phyloP scores from a whole-genome alignment of 1,284 basidiomycete species.

The Trametes polyzona region DNA sequence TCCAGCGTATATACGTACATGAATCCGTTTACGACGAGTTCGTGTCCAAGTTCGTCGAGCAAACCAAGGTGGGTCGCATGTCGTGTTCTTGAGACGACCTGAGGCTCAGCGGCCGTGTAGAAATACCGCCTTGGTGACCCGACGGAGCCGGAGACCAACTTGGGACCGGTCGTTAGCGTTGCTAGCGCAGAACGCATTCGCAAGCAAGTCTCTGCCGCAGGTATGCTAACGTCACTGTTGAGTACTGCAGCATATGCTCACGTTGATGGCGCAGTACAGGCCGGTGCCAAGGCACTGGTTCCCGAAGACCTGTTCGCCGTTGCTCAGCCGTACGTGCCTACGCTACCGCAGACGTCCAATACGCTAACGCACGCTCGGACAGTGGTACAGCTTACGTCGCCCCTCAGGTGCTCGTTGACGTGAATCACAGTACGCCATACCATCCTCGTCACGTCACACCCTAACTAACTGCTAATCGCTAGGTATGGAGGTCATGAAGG shows the following conservation, averaged over 20 bases:
- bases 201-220: conserved; percentile 84
- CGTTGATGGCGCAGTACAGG: conserved; percentile 52
- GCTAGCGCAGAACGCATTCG: conserved; percentile 84
- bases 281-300: conserved; percentile 82
- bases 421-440: conserved; percentile 76
- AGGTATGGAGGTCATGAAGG: conserved; percentile 92
- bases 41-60: conserved; percentile 73
- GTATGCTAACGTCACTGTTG: conserved; percentile 39
- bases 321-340: conserved; percentile 68
- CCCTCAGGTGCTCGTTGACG: conserved; percentile 87
- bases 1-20: conserved; percentile 91
- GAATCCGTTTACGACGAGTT: conserved; percentile 83
- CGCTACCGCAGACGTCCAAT: not conserved
- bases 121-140: conserved; percentile 88
- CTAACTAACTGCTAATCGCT: not conserved
- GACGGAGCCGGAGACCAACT: conserved; percentile 68
- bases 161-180: conserved; percentile 91
- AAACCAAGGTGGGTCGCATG: conserved; percentile 62
- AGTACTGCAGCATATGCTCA: not conserved
- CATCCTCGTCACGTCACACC: conserved; percentile 9
- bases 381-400: conserved; percentile 86
- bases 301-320: conserved; percentile 70
- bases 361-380: not conserved
- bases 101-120: too few species aligned
- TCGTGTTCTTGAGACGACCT: not conserved